Evolutionary conservation across 169 alveolate genomes (phyloP).

Genomic region (Eimeria nieschulzi): DNA sequence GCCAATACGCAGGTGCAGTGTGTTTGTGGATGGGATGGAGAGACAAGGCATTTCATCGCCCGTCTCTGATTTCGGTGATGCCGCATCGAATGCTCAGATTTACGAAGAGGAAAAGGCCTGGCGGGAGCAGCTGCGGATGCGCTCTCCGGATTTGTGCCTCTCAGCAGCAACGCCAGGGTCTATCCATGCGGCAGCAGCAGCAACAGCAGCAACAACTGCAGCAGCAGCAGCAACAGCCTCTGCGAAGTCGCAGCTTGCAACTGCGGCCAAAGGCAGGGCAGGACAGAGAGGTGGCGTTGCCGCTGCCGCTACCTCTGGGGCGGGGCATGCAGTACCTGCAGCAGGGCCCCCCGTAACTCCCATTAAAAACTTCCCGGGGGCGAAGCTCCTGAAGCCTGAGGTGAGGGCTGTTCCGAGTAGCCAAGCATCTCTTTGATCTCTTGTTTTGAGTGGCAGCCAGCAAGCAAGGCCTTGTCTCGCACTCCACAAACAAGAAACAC

Average conservation of each 20-base stretch:
- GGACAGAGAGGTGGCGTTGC: constrained; percentile 43
- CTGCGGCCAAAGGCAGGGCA: constrained; percentile 27
- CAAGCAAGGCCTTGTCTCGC: too few species aligned
- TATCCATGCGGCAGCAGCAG: constrained; percentile 56
- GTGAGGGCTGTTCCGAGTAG: background rate
- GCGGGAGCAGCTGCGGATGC: constrained; percentile 72
- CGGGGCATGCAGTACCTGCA: constrained; percentile 8
- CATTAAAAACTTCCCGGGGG: constrained; percentile 58
- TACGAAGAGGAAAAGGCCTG: constrained; percentile 75
- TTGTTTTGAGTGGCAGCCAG: too few species aligned
- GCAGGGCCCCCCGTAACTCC: constrained; percentile 22
- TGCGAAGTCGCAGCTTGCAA: constrained; percentile 20
- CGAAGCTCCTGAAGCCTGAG: constrained; percentile 59
- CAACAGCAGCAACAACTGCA: constrained; percentile 50
- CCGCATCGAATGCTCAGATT: background rate
- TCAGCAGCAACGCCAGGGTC: constrained; percentile 27
- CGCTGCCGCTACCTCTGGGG: background rate
- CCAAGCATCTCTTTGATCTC: too few species aligned
- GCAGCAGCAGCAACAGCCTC: constrained; percentile 15
- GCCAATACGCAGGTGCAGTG: too few species aligned
- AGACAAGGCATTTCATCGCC: too few species aligned
- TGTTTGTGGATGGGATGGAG: too few species aligned
- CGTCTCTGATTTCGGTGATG: too few species aligned
- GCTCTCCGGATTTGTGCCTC: constrained; percentile 41
- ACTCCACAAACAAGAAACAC: too few species aligned